These are phyloP conservation scores for Rhizophora mangle DNA, from an alignment of 345 rosid genomes.

Conservation along the genomic window DNA sequence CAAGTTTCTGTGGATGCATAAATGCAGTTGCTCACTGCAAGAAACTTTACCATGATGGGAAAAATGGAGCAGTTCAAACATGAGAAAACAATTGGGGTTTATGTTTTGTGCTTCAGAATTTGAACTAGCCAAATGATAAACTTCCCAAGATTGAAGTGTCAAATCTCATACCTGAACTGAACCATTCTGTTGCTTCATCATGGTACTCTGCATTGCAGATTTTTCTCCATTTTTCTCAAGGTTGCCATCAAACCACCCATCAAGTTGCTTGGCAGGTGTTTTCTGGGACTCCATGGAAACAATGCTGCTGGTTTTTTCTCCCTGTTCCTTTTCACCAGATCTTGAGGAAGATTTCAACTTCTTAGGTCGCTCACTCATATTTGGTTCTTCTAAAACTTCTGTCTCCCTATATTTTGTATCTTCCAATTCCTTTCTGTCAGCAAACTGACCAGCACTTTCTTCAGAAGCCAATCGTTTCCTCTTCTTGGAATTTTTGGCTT, in stretches of 20 bases:
- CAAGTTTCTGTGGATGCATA: no score
- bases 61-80: neutral
- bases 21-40: no score
- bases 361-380: neutral
- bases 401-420: conserved; percentile 45
- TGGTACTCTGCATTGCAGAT: conserved; percentile 34
- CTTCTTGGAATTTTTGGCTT: conserved; percentile 54
- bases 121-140: neutral
- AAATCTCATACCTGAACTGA: conserved; percentile 54
- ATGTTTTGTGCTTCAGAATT: neutral
- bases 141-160: neutral
- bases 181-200: conserved; percentile 43
- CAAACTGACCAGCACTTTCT: conserved; percentile 32
- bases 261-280: conserved; percentile 33
- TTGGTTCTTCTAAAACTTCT: conserved; percentile 32
- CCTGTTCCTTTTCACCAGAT: conserved; percentile 11
- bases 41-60: no score
- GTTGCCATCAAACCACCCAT: conserved; percentile 33
- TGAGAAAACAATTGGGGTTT: neutral
- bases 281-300: conserved; percentile 9
- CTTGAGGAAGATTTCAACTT: conserved; percentile 11
- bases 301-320: conserved; percentile 13
- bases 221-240: conserved; percentile 36
- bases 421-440: conserved; percentile 33
- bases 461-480: conserved; percentile 63